Base-by-base conservation (phyloP, 2,329 filamentous ascomycete species). In the Myriosclerotinia duriaeana region DNA sequence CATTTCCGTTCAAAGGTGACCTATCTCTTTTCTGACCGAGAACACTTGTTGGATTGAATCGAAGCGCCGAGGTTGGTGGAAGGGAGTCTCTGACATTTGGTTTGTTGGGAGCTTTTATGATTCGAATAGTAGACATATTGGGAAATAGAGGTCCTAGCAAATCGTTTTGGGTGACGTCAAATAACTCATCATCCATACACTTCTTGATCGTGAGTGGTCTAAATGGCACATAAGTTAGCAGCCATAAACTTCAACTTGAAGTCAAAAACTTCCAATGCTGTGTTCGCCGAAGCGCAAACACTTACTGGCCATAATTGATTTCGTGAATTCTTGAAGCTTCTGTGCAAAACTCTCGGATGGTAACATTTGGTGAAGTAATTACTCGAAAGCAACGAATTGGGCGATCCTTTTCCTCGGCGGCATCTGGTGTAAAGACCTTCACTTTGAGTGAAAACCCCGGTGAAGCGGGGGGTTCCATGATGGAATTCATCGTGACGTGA, bases 261-360 rank as follows among this genome's bases (percentile, higher is more conserved):
- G 6, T 5, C 7, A 7, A 46, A 44, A 2, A 9, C 36, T 22
- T 14, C 42, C 42, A 58, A 5, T 1, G n/a, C 20, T 17, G 34
- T 38, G 22, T 53, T 53, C 26, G 38, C 20, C 50, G 38, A 58
- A 42, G 46, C 36, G 30, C 30, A 48, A 66, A 67, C 48, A 61
- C 74, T 66, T 70, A 76, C 74, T 69, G 17, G 65, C 73, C 73
- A 67, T 76, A 76, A 58, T 74, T 76, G 42, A 72, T 70, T 61
- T 74, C 67, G 67, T 76, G 71, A 50, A 74, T 72, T 46, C 72
- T 71, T 7, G 71, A 71, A 44, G 73, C 73, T 64, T 75, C 73
- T 36, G 68, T 48, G 62, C 74, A 76, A 66, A 76, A 76, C 36
- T 76, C 73, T 59, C 71, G 42, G 3, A 76, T 68, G 12, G 74